Evolutionary conservation across 345 rosid genomes (phyloP), one percentile per base, ranked within the genome.

Genomic region (Pistacia atlantica): DNA sequence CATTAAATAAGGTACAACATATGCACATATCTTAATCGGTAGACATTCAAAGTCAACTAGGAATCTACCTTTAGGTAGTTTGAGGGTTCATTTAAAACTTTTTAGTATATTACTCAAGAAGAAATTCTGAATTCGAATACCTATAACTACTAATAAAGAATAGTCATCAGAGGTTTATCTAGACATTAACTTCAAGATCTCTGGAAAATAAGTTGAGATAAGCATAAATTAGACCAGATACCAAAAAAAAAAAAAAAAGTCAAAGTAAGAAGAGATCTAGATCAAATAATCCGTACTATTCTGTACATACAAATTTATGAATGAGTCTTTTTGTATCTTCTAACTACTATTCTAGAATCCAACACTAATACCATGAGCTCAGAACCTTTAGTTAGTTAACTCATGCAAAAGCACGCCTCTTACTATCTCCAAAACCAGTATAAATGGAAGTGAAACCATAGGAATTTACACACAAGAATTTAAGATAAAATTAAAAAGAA

Each of bases 351-450:
- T 11, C 51, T 22, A 64, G 31, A 67, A 48, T 64, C 31, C 72
- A 56, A 67, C 83, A 73, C 79, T 16, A 33, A 56, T 37, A 1
- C 5, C 5, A 52, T 72, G 86, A 72, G 16, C 49, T 67, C 51
- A 42, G 37, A 10, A 11, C 12, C 18, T 59, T 37, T 4, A 42
- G 42, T 74, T 79, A 64, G 85, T 76, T 84, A 63, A 57, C 18
- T 81, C 85, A 84, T 48, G 80, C 69, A 67, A 71, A 75, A 2
- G 18, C 35, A 18, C 42, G 60, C 49, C 31, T n/a, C 9, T 69
- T 49, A 2, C 64, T 0, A n/a, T 14, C 48, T 17, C 8, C 25
- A 37, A 48, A 14, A 58, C 52, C n/a, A 17, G 71, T 84, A 84
- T 77, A 81, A 81, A 83, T 51, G 0, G 22, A 76, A 63, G 20